Conservation (phyloP, 2,329 filamentous ascomycete species). For the Rhinocladiella mackenziei region DNA sequence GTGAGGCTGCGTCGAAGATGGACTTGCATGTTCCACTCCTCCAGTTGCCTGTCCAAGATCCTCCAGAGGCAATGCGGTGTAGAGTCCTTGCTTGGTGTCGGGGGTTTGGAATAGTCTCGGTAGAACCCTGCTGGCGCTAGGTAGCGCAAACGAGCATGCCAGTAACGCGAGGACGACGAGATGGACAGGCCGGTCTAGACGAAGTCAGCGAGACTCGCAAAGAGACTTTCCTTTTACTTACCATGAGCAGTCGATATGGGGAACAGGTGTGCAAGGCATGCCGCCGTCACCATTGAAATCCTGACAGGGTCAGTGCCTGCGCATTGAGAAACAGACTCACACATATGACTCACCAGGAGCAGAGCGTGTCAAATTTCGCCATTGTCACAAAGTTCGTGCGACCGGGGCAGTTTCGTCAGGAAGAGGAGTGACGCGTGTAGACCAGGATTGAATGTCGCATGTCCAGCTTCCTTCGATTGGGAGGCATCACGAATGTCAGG, state of each 20-base stretch:
- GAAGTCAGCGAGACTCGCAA: not conserved
- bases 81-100: slow-evolving; percentile 4
- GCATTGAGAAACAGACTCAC: not conserved
- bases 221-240: slow-evolving; percentile 24
- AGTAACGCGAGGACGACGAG: slow-evolving; percentile 42
- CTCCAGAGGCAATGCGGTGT: slow-evolving; percentile 18
- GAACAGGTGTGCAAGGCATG: slow-evolving; percentile 36
- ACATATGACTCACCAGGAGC: slow-evolving; percentile 15
- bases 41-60: slow-evolving; percentile 13
- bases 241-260: slow-evolving; percentile 40
- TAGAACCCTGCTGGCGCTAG: slow-evolving; percentile 37
- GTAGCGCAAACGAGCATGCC: slow-evolving; percentile 38
- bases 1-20: not conserved
- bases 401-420: not conserved
- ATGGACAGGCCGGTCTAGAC: slow-evolving; percentile 45
- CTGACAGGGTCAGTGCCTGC: slow-evolving; percentile 26
- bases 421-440: not conserved
- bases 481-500: slow-evolving; percentile 14
- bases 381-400: slow-evolving; percentile 7
- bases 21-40: slow-evolving; percentile 6
- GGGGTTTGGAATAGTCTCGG: slow-evolving; percentile 27
- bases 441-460: not conserved
- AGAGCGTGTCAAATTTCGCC: slow-evolving; percentile 13
- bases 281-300: slow-evolving; percentile 33
- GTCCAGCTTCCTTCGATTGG: slow-evolving; percentile 7